Base-by-base conservation (phyloP, 2,329 filamentous ascomycete species). In the Diaporthe australafricana region DNA sequence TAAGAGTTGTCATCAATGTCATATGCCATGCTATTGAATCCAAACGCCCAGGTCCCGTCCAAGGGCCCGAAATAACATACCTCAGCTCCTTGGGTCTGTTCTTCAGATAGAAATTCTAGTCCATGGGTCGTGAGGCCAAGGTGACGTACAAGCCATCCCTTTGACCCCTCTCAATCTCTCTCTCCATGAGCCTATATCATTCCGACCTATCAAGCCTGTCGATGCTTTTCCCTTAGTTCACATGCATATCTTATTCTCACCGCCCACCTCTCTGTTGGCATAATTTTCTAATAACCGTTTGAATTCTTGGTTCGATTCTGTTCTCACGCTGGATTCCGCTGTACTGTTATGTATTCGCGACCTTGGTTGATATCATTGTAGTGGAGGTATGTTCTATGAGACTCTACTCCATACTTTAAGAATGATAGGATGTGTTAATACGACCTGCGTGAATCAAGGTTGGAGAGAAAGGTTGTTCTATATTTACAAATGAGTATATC, bases 341-440 rank as follows among this genome's bases (percentile, higher is more conserved):
- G 3, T 1, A 35, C 14, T 0, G 16, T 12, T 1, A 8, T 35
- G 4, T 1, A 8, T 2, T 55, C 2, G 0, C 27, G 27, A 3
- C 20, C 17, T 20, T 35, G 52, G 8, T 35, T 11, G 27, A 30
- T 11, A 22, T 55, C 7, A 8, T 55, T 3, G 22, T 55, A 55
- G 3, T 55, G 27, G 5, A 55, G 9, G 30, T n/a, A 22, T 35
- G 52, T 55, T 55, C 30, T 35, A 4, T 20, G 30, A 35, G 30
- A n/a, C 27, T 55, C 52, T 6, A 32, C 17, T 35, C 52, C 27
- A 20, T 55, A 17, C 52, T 55, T 6, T 11, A 53, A 32, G 16
- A 53, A 17, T 35, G 52, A 35, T 0, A 35, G n/a, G 3, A 32
- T 5, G 9, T 5, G 4, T 55, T n/a, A 55, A 20, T 9, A 55